Percentiles rank a stretch among this genome's conserved stretches.
phyloP scores from a whole-genome alignment of 2,329 filamentous ascomycete genomes.

The Biscogniauxia sp. region DNA sequence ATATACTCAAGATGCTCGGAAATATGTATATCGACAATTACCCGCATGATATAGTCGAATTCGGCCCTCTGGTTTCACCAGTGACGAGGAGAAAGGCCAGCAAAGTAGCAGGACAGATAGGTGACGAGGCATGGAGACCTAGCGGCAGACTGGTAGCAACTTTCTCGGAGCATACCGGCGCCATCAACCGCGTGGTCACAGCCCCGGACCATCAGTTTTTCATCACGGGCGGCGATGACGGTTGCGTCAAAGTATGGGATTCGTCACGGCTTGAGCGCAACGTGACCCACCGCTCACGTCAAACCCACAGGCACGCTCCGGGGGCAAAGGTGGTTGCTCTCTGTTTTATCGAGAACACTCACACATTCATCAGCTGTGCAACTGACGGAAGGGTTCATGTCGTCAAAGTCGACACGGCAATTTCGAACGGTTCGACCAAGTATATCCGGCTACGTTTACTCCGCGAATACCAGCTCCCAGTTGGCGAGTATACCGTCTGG shows the following conservation, averaged over 20 bases:
- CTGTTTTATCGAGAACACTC: conserved; percentile 90
- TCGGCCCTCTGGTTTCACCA: conserved; percentile 78
- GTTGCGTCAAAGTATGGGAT: conserved; percentile 91
- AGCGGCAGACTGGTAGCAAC: conserved; percentile 81
- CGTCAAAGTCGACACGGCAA: conserved; percentile 68
- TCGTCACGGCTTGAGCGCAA: conserved; percentile 86
- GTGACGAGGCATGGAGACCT: conserved; percentile 73
- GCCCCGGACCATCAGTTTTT: conserved; percentile 94
- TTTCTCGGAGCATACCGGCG: conserved; percentile 81
- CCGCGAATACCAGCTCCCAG: conserved; percentile 75
- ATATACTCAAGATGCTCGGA: conserved; percentile 70
- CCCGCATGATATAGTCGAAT: conserved; percentile 62
- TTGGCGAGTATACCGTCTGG: conserved; percentile 79
- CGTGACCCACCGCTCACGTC: conserved; percentile 79
- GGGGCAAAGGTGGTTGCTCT: conserved; percentile 75
- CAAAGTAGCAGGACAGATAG: conserved; percentile 49
- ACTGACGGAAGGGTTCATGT: conserved; percentile 89
- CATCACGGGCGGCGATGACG: conserved; percentile 88
- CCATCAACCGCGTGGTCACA: conserved; percentile 77
- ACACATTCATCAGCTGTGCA: conserved; percentile 88
- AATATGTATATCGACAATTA: conserved; percentile 77
- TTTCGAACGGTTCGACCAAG: conserved; percentile 53
- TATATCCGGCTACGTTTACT: conserved; percentile 77
- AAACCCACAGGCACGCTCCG: conserved; percentile 74
- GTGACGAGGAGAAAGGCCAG: conserved; percentile 54